Evolutionary conservation across 225 moss, liverwort and hornwort species (phyloP).

Genomic region (Bryum argenteum): DNA sequence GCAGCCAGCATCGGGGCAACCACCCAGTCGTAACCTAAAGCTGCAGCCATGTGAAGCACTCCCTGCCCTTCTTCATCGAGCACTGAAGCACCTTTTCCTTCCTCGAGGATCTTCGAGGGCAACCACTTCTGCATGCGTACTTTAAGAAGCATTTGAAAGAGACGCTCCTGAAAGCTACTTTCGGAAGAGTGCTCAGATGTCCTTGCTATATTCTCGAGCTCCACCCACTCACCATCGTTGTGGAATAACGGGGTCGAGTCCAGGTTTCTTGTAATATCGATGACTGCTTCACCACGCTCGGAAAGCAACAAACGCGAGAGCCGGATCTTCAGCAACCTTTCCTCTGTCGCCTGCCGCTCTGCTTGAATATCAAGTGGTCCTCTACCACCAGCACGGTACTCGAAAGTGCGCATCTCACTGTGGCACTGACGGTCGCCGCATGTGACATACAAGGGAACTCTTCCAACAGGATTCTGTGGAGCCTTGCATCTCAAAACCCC

Average conservation of each 20-base stretch:
- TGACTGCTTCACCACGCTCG: constrained; percentile 32
- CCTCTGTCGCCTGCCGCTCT: constrained; percentile 47
- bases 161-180: constrained; percentile 61
- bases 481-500: constrained; percentile 79
- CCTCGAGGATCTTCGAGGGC: constrained; percentile 52
- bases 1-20: constrained; percentile 60
- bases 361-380: constrained; percentile 28
- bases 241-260: constrained; percentile 29
- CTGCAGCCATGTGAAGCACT: constrained; percentile 81
- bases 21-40: constrained; percentile 91
- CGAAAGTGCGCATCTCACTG: constrained; percentile 83
- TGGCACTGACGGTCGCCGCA: constrained; percentile 77
- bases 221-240: constrained; percentile 61
- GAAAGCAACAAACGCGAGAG: constrained; percentile 76
- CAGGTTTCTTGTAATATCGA: constrained; percentile 30
- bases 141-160: constrained; percentile 69
- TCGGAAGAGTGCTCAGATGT: constrained; percentile 33
- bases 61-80: constrained; percentile 81
- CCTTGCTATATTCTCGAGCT: constrained; percentile 57
- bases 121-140: constrained; percentile 77
- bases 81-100: constrained; percentile 72
- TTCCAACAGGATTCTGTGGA: constrained; percentile 61
- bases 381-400: constrained; percentile 58
- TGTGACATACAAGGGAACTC: constrained; percentile 77
- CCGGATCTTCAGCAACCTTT: constrained; percentile 64